Evolutionary conservation across 305 asterid genomes (phyloP), one percentile per base, ranked within the genome.

Genomic region (Plantago coronopus): DNA sequence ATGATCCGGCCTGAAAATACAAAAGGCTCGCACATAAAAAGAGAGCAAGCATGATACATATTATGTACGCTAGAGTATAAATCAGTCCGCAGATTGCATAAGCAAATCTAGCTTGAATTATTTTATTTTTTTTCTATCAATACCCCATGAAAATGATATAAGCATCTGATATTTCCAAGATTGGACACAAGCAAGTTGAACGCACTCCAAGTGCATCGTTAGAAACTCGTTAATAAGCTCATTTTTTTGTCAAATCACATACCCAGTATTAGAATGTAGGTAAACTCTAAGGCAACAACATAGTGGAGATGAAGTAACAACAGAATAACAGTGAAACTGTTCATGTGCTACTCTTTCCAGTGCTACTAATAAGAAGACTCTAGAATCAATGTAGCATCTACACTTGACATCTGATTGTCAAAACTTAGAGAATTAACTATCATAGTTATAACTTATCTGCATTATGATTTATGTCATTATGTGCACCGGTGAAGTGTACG

Each of bases 1-100:
- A 63, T 83, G 87, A 76, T 86, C 95, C 37, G 87, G 75, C 84
- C 95, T 86, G 78, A 46, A 49, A 15, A 54, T 53, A 29, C 34
- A 69, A 17, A 48, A 57, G 47, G 48, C 2, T 9, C 11, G 12
- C 40, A 34, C 9, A 6, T 34, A 6, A 34, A 11, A 34, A 34
- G 9, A 0, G 9, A 34, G 40, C 40, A 34, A 34, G 1, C 11
- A 34, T 0, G 40, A 9, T 6, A 34, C 11, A 6, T 61, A 57
- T 43, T 31, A 59, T 7, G 17, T 43, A 15, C 20, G 5, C 37
- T 17, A 14, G 22, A 19, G 2, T 18, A 17, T 17, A 48, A 48
- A 17, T 48, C 18, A 16, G 20, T 48, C 18, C 22, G 17, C 7
- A 18, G 2, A 17, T 5, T 19, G 54, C 21, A 10, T n/a, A 48